phyloP scores from a whole-genome alignment of 1,284 basidiomycete species.

The Boletellus deceptivus region DNA sequence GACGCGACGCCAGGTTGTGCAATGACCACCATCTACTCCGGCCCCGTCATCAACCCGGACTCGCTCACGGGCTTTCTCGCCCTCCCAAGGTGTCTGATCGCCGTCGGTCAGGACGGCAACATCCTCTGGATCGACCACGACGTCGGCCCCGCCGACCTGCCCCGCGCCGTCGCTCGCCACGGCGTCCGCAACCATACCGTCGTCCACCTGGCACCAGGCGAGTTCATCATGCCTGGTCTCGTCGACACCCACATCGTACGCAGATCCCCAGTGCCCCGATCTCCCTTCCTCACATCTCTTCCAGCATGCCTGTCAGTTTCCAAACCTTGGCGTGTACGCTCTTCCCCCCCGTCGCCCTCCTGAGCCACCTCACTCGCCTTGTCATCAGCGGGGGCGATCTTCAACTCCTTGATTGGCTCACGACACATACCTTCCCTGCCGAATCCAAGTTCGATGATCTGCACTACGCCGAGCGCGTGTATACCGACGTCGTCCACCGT shows the following conservation, averaged over 20 bases:
- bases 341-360: not conserved
- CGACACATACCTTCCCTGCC: slow-evolving; percentile 85
- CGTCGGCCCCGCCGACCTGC: slow-evolving; percentile 45
- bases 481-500: slow-evolving; percentile 72
- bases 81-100: slow-evolving; percentile 57
- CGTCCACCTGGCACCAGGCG: slow-evolving; percentile 53
- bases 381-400: slow-evolving; percentile 65
- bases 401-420: slow-evolving; percentile 90
- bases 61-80: slow-evolving; percentile 53
- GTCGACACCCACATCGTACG: slow-evolving; percentile 87
- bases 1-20: not conserved
- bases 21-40: slow-evolving; percentile 55
- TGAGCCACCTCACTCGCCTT: slow-evolving; percentile 5
- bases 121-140: slow-evolving; percentile 69
- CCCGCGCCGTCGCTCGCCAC: slow-evolving; percentile 45
- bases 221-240: slow-evolving; percentile 87
- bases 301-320: slow-evolving; percentile 86
- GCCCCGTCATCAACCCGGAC: slow-evolving; percentile 66
- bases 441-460: slow-evolving; percentile 80
- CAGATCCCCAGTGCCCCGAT: not conserved
- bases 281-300: not conserved
- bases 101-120: slow-evolving; percentile 54
- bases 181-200: slow-evolving; percentile 21
- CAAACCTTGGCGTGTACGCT: slow-evolving; percentile 76
- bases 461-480: slow-evolving; percentile 70